Conservation (phyloP, 2,329 filamentous ascomycete genomes). For the Rhinocladiella similis region DNA sequence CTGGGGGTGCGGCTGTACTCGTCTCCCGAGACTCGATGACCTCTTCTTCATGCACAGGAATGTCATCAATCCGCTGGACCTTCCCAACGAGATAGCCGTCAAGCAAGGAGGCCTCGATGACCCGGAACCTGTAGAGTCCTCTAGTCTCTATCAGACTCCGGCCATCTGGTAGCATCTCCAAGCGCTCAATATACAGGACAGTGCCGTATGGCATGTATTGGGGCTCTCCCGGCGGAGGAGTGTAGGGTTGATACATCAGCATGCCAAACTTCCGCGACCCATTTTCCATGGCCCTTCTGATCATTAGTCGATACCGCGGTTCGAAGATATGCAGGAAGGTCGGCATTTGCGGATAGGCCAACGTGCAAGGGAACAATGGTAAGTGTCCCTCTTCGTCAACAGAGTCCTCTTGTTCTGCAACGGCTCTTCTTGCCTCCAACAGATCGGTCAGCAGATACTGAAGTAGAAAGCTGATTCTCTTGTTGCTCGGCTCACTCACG, state of each 20-base stretch:
- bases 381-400: conserved; percentile 59
- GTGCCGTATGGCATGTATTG: conserved; percentile 76
- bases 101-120: conserved; percentile 62
- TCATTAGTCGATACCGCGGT: conserved; percentile 87
- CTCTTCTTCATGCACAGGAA: conserved; percentile 80
- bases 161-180: conserved; percentile 74
- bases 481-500: conserved; percentile 58
- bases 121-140: conserved; percentile 74
- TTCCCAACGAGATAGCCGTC: conserved; percentile 80
- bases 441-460: conserved; percentile 70
- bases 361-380: conserved; percentile 77
- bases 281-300: conserved; percentile 70
- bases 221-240: conserved; percentile 52
- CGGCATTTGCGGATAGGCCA: conserved; percentile 79
- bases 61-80: conserved; percentile 75
- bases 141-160: conserved; percentile 77
- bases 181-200: conserved; percentile 71
- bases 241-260: conserved; percentile 67
- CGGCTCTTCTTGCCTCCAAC: conserved; percentile 56
- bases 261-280: conserved; percentile 79
- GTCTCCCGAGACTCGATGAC: conserved; percentile 70
- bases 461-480: conserved; percentile 63
- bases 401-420: conserved; percentile 58
- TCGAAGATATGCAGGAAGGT: conserved; percentile 92
- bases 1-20: conserved; percentile 36